Base-by-base conservation (phyloP, 306 rosid species). In the Dryas octopetala region DNA sequence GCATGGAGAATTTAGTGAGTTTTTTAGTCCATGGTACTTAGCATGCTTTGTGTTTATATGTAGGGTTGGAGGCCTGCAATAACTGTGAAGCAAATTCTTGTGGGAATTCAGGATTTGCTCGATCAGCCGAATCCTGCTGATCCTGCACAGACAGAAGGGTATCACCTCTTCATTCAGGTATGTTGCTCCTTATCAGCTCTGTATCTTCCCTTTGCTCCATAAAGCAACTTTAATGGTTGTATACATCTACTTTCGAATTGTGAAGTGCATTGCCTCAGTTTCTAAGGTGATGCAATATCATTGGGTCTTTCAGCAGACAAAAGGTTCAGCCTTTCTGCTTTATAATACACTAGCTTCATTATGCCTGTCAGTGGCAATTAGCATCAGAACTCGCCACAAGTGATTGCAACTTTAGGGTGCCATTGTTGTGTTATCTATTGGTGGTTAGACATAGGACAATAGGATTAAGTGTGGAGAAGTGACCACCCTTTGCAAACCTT, bases 1-100 rank as follows among this genome's bases (percentile, higher is more conserved):
- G 32, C 45, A 26, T 59, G 54, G 62, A 59, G 26, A 73, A 45
- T 77, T 55, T 44, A 28, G 60, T 54, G 28, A 13, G 47, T 4
- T 2, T 55, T 38, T 13, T 17, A 16, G 51, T 5, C 4, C 14
- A 46, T 16, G 62, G 28, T 70, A 63, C 76, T 49, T 10, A 19
- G 48, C 50, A 12, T 76, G 61, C 50, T 57, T 63, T 51, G 40
- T 71, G 50, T 54, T 41, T 79, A 28, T 38, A 54, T 71, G 76
- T 79, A 95, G 97, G 99, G 97, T 55, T 95, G 97, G 99, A 92
- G 97, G 84, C 99, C 99, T 32, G 97, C 97, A 65, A 95, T 92
- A 83, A 95, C 99, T 11, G 99, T 95, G 60, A 92, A 89, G 84
- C 99, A 95, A 80, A 95, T 95, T 81, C 97, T 95, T 65, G 91